Conservation (phyloP, 176 grass and related monocot species). For the Aegilops bicornis region DNA sequence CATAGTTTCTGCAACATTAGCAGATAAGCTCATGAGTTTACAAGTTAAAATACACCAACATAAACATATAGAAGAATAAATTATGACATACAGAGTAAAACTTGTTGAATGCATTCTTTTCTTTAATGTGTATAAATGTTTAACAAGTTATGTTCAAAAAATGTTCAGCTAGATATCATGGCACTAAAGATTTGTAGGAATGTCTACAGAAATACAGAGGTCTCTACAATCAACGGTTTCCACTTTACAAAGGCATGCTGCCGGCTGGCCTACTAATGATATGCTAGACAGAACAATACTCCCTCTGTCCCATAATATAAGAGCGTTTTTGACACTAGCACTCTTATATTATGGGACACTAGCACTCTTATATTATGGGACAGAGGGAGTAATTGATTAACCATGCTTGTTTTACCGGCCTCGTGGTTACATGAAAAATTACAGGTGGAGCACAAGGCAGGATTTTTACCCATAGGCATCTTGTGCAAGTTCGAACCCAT, state of each 20-base stretch:
- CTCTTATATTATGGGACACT: too few species aligned
- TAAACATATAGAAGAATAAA: neutral
- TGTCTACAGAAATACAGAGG: neutral
- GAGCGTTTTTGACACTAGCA: too few species aligned
- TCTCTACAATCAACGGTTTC: neutral
- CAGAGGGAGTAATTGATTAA: neutral
- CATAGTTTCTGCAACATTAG: conserved; percentile 76
- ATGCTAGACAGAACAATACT: neutral
- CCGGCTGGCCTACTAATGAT: neutral
- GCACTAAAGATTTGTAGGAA: neutral
- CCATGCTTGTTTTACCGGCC: neutral
- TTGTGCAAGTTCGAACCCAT: conserved; percentile 72
- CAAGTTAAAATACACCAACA: neutral
- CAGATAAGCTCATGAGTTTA: neutral
- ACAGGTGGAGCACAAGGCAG: neutral
- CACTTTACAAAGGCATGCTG: neutral
- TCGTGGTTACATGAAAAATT: neutral
- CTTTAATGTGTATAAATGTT: neutral
- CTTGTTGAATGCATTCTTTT: neutral
- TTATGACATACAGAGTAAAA: neutral
- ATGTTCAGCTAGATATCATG: neutral
- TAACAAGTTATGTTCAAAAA: neutral
- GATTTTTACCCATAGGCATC: conserved; percentile 81
- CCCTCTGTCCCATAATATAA: too few species aligned
- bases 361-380: too few species aligned